Percentiles rank a stretch among this genome's conserved stretches.
These are phyloP conservation scores for Hypoxylon rickii DNA, from an alignment of 495 filamentous ascomycete species.

Conservation along the genomic window DNA sequence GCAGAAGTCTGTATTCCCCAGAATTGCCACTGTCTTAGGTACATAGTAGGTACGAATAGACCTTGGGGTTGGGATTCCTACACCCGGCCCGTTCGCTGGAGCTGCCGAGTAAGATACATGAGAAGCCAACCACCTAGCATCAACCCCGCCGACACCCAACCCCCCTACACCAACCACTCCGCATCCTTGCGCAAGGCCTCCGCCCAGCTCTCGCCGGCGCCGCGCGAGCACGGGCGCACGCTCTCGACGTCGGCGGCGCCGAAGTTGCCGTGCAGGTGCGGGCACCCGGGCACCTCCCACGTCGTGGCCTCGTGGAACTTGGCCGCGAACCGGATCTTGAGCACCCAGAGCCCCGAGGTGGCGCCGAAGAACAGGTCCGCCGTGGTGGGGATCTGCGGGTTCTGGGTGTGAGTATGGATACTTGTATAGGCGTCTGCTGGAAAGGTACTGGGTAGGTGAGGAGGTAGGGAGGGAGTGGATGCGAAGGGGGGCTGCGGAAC, in stretches of 20 bases:
- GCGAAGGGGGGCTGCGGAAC: too few relatives aligned
- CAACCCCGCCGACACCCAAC: too few relatives aligned
- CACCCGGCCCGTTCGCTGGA: too few relatives aligned
- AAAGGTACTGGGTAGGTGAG: background rate
- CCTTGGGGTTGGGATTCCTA: too few relatives aligned
- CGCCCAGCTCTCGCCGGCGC: constrained; percentile 43
- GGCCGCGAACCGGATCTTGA: constrained; percentile 48
- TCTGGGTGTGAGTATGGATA: constrained; percentile 33
- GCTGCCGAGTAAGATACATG: background rate
- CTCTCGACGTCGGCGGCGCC: constrained; percentile 45
- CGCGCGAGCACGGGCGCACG: constrained; percentile 36
- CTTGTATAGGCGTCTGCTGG: too few relatives aligned
- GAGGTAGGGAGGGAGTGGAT: background rate
- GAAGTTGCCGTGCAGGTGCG: constrained; percentile 55
- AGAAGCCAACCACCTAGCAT: too few relatives aligned
- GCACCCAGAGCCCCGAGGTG: constrained; percentile 42
- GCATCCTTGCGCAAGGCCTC: constrained; percentile 37
- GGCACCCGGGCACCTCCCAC: constrained; percentile 53
- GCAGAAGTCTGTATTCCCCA: too few relatives aligned
- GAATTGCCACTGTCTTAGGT: too few relatives aligned
- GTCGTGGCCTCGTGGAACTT: constrained; percentile 44
- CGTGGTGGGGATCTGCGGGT: constrained; percentile 57
- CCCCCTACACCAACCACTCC: constrained; percentile 24
- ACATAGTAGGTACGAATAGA: too few relatives aligned
- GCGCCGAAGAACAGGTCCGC: constrained; percentile 52